Evolutionary conservation across 768 basidiomycete genomes (phyloP).

Genomic region (Russula sp.): DNA sequence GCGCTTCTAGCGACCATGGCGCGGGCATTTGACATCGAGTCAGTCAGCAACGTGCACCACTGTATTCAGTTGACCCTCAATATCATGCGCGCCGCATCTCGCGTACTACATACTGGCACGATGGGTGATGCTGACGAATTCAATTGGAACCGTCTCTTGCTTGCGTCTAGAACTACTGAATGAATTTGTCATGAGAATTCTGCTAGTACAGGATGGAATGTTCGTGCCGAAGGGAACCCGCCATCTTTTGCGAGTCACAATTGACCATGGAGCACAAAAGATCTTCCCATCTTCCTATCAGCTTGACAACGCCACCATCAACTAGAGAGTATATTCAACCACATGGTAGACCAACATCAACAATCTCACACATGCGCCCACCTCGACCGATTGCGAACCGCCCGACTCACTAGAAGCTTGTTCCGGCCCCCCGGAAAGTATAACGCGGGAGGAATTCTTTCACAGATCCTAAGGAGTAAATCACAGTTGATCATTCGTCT

Average conservation of each 20-base stretch:
- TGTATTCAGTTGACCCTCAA: neutral
- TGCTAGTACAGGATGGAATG: neutral
- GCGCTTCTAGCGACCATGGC: neutral
- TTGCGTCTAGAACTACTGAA: neutral
- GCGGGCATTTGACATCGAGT: neutral
- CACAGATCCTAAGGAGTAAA: neutral
- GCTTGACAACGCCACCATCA: conserved; percentile 16
- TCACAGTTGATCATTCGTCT: neutral
- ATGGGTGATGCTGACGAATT: neutral
- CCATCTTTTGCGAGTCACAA: neutral
- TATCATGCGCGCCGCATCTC: neutral
- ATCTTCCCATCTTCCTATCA: neutral
- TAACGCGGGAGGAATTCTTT: neutral
- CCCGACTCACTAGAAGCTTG: neutral
- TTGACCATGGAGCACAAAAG: neutral
- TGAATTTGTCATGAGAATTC: neutral
- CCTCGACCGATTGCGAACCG: neutral
- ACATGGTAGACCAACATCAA: neutral
- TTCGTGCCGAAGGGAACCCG: neutral
- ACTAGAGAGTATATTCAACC: neutral
- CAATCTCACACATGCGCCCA: neutral
- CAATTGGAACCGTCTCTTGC: neutral
- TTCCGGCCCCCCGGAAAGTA: neutral
- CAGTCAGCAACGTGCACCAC: neutral
- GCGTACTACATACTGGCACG: neutral